Evolutionary conservation across 164 flowering plant species (phyloP).

Genomic region (Liquidambar formosana): DNA sequence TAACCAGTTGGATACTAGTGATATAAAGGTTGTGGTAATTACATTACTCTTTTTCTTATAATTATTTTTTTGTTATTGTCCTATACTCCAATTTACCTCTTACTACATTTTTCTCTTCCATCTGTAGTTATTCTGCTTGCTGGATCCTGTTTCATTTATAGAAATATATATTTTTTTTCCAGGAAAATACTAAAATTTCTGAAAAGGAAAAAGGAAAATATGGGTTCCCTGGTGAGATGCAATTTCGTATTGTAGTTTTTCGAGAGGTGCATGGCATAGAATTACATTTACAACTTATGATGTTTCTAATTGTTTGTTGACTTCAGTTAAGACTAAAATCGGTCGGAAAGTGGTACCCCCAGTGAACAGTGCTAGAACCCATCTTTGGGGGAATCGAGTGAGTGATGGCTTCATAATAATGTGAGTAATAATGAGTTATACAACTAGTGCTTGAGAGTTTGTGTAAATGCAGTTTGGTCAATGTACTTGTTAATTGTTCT

Average conservation of each 20-base stretch:
- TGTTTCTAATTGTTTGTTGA: slow-evolving; percentile 8
- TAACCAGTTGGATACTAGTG: slow-evolving; percentile 18
- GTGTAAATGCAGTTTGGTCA: not conserved
- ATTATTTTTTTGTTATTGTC: not conserved
- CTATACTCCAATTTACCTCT: not conserved
- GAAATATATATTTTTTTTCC: not conserved
- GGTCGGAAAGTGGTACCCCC: slow-evolving; percentile 30
- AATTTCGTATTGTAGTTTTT: not conserved
- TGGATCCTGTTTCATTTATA: no score
- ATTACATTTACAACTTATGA: not conserved
- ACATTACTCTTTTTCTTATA: not conserved
- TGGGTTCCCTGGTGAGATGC: slow-evolving; percentile 31
- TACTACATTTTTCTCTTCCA: not conserved
- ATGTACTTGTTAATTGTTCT: not conserved
- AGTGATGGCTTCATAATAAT: slow-evolving; percentile 47
- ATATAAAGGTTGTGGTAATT: slow-evolving; percentile 19
- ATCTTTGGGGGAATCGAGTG: slow-evolving; percentile 34
- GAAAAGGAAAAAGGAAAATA: slow-evolving; percentile 18
- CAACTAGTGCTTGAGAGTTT: not conserved
- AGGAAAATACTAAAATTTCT: slow-evolving; percentile 31
- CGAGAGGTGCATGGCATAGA: not conserved
- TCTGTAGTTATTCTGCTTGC: not conserved
- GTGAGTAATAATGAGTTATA: slow-evolving; percentile 32
- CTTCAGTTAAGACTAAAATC: slow-evolving; percentile 41
- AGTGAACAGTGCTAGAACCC: slow-evolving; percentile 28